Conservation (phyloP, 192 early-diverging fungal genomes). For the Rhizophagus sp. region DNA sequence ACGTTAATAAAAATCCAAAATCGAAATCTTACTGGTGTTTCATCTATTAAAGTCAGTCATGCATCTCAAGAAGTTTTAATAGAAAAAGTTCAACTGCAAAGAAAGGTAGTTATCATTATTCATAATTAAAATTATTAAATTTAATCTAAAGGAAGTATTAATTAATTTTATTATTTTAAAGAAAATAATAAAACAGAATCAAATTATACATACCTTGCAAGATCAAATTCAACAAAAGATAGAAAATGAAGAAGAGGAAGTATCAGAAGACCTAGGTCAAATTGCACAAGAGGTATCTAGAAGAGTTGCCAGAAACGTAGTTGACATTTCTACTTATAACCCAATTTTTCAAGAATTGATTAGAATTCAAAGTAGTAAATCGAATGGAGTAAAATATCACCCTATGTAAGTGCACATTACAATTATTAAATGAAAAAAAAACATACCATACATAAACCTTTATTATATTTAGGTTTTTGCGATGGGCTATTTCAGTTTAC, state of each 20-base stretch:
- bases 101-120: too few relatives aligned
- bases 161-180: not conserved
- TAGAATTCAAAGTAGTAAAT: not conserved
- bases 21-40: not conserved
- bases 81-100: not conserved
- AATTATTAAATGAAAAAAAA: not conserved
- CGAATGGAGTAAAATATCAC: slow-evolving; percentile 1
- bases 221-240: not conserved
- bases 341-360: not conserved
- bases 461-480: not conserved
- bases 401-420: not conserved
- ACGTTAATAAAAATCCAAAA: not conserved
- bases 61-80: too few relatives aligned
- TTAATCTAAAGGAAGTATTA: not conserved
- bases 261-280: not conserved
- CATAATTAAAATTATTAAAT: not conserved
- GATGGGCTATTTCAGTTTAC: not conserved
- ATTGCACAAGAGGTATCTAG: not conserved
- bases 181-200: not conserved
- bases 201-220: not conserved
- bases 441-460: not conserved
- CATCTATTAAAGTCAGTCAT: not conserved
- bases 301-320: not conserved
- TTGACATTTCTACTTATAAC: not conserved
- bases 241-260: not conserved